These are phyloP conservation scores for Castanea crenata DNA, from an alignment of 306 rosid species.

Conservation along the genomic window DNA sequence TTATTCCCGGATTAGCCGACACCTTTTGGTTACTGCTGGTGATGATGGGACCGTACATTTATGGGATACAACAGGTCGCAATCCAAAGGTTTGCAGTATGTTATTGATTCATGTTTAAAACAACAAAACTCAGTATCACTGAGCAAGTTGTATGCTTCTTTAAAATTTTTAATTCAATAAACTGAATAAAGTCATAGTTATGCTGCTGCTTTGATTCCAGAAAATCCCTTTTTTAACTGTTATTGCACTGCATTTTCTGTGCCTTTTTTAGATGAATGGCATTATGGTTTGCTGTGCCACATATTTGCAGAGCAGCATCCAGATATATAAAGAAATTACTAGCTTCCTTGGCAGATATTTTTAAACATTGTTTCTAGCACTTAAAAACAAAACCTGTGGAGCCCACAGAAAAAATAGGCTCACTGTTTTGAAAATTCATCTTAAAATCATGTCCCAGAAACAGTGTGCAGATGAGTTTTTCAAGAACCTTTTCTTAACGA, in stretches of 20 bases:
- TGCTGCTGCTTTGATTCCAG: not conserved
- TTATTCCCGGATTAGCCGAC: constrained; percentile 89
- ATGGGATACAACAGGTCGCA: constrained; percentile 98
- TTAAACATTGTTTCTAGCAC: too few relatives aligned
- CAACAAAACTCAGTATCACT: not conserved
- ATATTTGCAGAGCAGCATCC: not conserved
- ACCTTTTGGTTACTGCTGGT: constrained; percentile 94
- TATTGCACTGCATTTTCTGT: not conserved
- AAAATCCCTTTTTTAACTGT: not conserved
- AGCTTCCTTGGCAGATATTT: too few relatives aligned
- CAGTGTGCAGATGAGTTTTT: too few relatives aligned
- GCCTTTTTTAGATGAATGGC: not conserved
- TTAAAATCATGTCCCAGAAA: too few relatives aligned
- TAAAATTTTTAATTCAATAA: not conserved
- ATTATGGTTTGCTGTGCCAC: not conserved
- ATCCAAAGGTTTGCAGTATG: constrained; percentile 69
- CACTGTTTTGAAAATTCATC: too few relatives aligned
- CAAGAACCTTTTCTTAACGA: too few relatives aligned
- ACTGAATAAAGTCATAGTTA: not conserved
- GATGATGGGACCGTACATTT: constrained; percentile 93
- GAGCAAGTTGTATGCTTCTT: not conserved
- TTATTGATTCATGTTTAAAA: not conserved
- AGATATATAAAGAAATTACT: not conserved
- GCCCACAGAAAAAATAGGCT: too few relatives aligned
- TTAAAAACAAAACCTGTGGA: too few relatives aligned